Base-by-base conservation (phyloP, 345 rosid species). In the Eucalyptus grandis region DNA sequence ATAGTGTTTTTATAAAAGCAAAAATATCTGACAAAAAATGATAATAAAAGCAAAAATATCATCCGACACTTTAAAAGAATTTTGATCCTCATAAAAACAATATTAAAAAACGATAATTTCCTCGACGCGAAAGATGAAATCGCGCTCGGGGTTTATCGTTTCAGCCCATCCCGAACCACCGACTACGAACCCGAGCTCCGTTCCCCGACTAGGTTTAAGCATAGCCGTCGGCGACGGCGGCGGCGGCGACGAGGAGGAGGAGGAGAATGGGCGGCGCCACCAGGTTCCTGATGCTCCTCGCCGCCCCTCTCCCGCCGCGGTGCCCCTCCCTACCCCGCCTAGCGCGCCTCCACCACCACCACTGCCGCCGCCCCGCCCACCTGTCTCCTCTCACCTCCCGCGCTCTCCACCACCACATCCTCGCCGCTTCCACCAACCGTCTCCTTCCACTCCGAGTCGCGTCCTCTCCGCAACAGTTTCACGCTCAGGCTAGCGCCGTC, bases 211-310 rank as follows among this genome's bases (percentile, higher is more conserved):
- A 90, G 93, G 94, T 89, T 91, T 91, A 53, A 87, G 89, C 87
- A 31, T 86, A 92, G 46, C 87, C 88, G 88, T 16, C 87, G 89
- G 85, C 85, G 83, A 77, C 72, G 72, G n/a, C 67, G 31, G 15
- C 83, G 31, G 8, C 83, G 27, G 1, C 67, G 15, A 4, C 81
- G 14, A 7, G 44, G 13, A 21, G 77, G 65, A 1, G 30, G 30
- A 13, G 44, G 24, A 47, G 53, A 62, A 96, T 97, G 98, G 93
- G 95, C 89, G 91, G 92, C 92, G 91, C 96, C 92, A 89, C 96
- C 80, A 92, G 96, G 87, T 90, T 97, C 92, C 90, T 97, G 89
- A 86, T 95, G 88, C 95, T 95, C 88, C 95, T 97, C 43, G 89
- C 95, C 89, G 87, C 95, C 51, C 91, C 96, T 88, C 54, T 92